Conservation (phyloP, 495 filamentous ascomycete species). For the Cairneyella variabilis region DNA sequence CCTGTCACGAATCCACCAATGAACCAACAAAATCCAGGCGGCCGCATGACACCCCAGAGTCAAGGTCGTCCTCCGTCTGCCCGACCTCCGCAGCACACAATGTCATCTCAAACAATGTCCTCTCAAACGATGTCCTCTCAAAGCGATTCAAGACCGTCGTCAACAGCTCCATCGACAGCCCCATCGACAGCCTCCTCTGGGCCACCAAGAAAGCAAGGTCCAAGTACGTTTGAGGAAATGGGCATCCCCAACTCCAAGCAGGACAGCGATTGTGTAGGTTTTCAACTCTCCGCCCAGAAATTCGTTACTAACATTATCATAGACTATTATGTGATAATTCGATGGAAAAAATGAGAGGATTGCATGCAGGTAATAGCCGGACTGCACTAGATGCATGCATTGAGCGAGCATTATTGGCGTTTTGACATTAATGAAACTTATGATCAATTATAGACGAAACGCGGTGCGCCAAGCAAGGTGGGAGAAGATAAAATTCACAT, state of each 20-base stretch:
- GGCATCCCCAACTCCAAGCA: constrained; percentile 77
- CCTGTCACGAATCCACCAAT: background rate
- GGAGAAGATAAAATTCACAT: background rate
- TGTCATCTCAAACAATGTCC: constrained; percentile 4
- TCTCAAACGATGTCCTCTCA: constrained; percentile 1
- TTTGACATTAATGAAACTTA: background rate
- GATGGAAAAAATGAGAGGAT: background rate
- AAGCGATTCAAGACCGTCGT: constrained; percentile 2
- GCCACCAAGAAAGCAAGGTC: constrained; percentile 55
- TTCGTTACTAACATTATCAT: background rate
- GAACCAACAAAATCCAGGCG: background rate
- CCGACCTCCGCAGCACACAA: constrained; percentile 13
- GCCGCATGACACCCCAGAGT: background rate
- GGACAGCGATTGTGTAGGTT: constrained; percentile 87
- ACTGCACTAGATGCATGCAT: too few species aligned
- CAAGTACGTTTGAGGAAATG: constrained; percentile 98
- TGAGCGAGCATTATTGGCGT: constrained; percentile 22
- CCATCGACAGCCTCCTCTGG: constrained; percentile 7
- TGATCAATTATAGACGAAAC: background rate
- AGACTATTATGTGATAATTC: constrained; percentile 23
- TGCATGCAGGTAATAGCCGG: background rate
- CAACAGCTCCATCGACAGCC: constrained; percentile 6
- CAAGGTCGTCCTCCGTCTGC: background rate
- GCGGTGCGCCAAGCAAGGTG: too few species aligned
- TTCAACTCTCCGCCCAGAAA: background rate